Percentiles rank a stretch among this genome's conserved stretches.
These are phyloP conservation scores for Ulmus americana DNA, from an alignment of 331 rosid genomes.

Conservation along the genomic window DNA sequence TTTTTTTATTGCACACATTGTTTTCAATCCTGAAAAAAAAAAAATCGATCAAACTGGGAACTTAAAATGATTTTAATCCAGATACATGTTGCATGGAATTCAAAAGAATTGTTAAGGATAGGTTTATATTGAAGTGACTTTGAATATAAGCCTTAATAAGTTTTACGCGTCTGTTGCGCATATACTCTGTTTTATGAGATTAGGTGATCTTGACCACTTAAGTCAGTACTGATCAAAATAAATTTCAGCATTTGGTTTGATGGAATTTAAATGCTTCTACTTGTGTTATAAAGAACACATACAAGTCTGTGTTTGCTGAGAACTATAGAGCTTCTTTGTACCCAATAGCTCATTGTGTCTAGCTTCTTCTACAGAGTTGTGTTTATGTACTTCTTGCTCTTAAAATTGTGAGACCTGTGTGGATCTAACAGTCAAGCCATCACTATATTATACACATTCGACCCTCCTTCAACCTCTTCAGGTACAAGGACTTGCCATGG, in stretches of 20 bases:
- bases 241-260: not conserved
- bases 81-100: not conserved
- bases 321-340: not conserved
- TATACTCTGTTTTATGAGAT: not conserved
- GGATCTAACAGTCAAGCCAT: too few species aligned
- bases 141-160: not conserved
- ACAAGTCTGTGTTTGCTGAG: not conserved
- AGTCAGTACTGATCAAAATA: not conserved
- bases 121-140: not conserved
- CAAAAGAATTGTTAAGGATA: not conserved
- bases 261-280: not conserved
- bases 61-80: not conserved
- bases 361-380: not conserved
- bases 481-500: too few species aligned
- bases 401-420: not conserved
- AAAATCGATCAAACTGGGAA: constrained; percentile 4
- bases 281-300: not conserved
- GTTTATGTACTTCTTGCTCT: not conserved
- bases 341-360: not conserved
- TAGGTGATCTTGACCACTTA: not conserved
- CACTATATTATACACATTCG: too few species aligned
- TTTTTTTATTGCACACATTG: not conserved
- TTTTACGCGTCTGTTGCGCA: not conserved
- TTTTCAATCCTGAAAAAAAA: constrained; percentile 6
- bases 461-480: too few species aligned